Conservation (phyloP, 352 stramenopile species). For the Lagenidium giganteum region DNA sequence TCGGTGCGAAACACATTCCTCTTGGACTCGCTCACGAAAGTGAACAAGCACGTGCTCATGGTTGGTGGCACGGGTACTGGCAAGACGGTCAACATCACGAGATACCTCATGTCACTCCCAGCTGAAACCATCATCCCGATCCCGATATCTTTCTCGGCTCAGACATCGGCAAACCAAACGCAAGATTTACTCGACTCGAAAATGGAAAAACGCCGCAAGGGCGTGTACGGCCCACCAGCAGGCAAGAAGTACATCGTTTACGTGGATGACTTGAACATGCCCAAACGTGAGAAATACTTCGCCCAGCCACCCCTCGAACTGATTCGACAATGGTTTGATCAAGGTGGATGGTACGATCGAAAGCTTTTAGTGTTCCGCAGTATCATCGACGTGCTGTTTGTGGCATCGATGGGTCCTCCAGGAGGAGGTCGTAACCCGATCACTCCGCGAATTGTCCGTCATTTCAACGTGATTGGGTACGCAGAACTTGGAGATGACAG, state of each 20-base stretch:
- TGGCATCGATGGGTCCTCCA: constrained; percentile 89
- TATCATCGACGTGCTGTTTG: constrained; percentile 87
- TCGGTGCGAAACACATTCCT: constrained; percentile 93
- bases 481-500: constrained; percentile 86
- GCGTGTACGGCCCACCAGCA: constrained; percentile 87
- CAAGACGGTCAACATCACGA: constrained; percentile 93
- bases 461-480: constrained; percentile 94
- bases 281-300: constrained; percentile 92
- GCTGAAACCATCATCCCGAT: constrained; percentile 89
- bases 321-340: constrained; percentile 92
- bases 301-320: constrained; percentile 94
- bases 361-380: constrained; percentile 90
- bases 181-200: constrained; percentile 91
- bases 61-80: constrained; percentile 91
- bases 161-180: constrained; percentile 91
- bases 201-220: constrained; percentile 91
- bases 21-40: constrained; percentile 77
- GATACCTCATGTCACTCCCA: constrained; percentile 82
- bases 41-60: constrained; percentile 93
- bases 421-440: constrained; percentile 91
- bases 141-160: constrained; percentile 88
- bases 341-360: constrained; percentile 92
- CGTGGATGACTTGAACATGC: constrained; percentile 96
- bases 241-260: constrained; percentile 94
- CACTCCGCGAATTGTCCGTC: constrained; percentile 85